Percentiles rank a stretch among this genome's conserved stretches.
Conservation (phyloP, 441 rosid genomes). For the Erysimum pusillum region DNA sequence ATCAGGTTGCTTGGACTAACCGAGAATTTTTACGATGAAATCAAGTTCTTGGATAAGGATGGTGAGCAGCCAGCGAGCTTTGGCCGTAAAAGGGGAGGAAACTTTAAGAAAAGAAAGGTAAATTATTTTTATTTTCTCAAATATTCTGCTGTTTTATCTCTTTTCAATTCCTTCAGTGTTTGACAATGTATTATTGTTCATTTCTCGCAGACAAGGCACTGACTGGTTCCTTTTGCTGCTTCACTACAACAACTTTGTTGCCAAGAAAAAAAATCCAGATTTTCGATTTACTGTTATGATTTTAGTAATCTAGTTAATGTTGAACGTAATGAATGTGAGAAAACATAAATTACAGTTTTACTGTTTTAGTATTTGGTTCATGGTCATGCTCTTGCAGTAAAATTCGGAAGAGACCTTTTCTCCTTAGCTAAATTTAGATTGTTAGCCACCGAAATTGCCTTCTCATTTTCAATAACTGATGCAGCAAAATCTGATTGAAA, state of each 20-base stretch:
- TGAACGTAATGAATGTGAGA: conserved; percentile 20
- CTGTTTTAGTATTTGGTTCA: background rate
- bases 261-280: background rate
- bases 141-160: background rate
- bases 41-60: conserved; percentile 62
- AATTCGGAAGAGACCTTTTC: conserved; percentile 43
- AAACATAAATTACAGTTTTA: background rate
- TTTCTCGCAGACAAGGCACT: conserved; percentile 40
- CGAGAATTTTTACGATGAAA: conserved; percentile 68
- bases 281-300: conserved; percentile 11
- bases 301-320: conserved; percentile 6
- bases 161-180: conserved; percentile 6
- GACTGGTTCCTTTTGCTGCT: conserved; percentile 16
- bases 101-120: conserved; percentile 45
- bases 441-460: background rate
- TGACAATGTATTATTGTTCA: conserved; percentile 30
- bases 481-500: background rate
- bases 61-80: conserved; percentile 46
- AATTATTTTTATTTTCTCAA: conserved; percentile 27
- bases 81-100: conserved; percentile 46
- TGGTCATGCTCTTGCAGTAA: conserved; percentile 31
- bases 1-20: conserved; percentile 67
- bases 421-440: conserved; percentile 31
- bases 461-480: conserved; percentile 19
- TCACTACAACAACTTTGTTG: conserved; percentile 15